These are phyloP conservation scores for Kurtzmaniella quercitrusa DNA, from an alignment of 1,139 yeast species.

Conservation along the genomic window DNA sequence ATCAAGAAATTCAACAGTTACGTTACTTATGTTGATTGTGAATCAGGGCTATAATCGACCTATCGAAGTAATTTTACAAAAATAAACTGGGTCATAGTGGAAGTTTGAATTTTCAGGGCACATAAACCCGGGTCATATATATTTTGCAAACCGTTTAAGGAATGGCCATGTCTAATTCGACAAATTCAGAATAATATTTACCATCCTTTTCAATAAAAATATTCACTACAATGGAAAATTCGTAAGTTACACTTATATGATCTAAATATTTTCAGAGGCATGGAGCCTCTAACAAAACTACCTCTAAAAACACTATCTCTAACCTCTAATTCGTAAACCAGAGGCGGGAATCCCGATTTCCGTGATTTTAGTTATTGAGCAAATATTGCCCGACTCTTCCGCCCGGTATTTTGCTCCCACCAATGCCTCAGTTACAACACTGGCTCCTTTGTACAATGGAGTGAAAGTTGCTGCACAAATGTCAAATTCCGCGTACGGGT, in stretches of 20 bases:
- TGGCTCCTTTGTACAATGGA: conserved; percentile 80
- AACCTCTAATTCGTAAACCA: conserved; percentile 63
- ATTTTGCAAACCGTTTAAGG: too few relatives aligned
- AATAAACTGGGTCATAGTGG: too few relatives aligned
- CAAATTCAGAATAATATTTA: too few relatives aligned
- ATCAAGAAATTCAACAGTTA: neutral
- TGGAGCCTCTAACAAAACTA: neutral
- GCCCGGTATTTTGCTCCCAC: conserved; percentile 87
- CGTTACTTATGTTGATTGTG: too few relatives aligned
- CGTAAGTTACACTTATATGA: neutral
- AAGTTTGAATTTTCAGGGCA: too few relatives aligned
- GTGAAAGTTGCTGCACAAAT: conserved; percentile 85
- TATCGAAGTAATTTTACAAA: too few relatives aligned
- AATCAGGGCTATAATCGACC: too few relatives aligned
- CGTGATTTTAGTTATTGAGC: conserved; percentile 73
- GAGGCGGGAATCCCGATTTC: conserved; percentile 93
- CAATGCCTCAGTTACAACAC: conserved; percentile 72
- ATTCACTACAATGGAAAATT: neutral
- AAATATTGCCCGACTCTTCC: conserved; percentile 71
- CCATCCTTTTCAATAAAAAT: too few relatives aligned
- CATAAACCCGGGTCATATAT: too few relatives aligned
- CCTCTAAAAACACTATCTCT: conserved; percentile 10
- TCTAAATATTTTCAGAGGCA: neutral
- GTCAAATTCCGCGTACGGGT: conserved; percentile 86
- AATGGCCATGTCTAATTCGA: too few relatives aligned